Evolutionary conservation across 192 early-diverging fungal species (phyloP), one percentile per base, ranked within the genome.

Genomic region (Mortierella antarctica): DNA sequence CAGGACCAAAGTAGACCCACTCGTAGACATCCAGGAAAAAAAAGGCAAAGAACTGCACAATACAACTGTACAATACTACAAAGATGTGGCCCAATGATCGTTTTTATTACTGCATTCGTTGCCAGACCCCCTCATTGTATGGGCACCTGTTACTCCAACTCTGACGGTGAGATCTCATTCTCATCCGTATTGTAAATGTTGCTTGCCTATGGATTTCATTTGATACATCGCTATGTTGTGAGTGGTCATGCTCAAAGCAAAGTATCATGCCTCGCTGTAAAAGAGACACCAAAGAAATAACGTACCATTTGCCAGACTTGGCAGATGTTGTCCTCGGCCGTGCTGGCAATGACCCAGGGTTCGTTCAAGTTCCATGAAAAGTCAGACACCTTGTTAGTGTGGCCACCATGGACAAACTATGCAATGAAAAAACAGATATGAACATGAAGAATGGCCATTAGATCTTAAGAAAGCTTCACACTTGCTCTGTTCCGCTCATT

Each of bases 281-380:
- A 59, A 0, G 18, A 14, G 61, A 58, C 18, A 18, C 40, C 20
- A 67, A 55, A 17, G 23, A 3, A 20, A 20, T 7, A 47, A 48
- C 86, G 88, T 83, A 93, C 96, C 94, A 97, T 97, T 86, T 99
- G 96, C 98, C 98, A 99, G 6, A 97, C 93, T 90, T 99, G 98
- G 57, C 95, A 90, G 56, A 99, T 95, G 70, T 99, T 99, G 75
- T 99, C 97, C 74, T 99, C 97, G 10, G 96, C 98, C 6, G 95
- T 91, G 49, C 92, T 94, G 78, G 95, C 94, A 70, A 99, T 86
- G 7, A 94, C 94, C 98, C 98, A 99, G 46, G 95, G 95, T 65
- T 94, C 90, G 67, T 95, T 92, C 69, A 86, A 89, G 89, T 97
- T 99, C 98, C 98, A 99, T 60, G 89, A 90, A 62, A 99, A 93